These are phyloP conservation scores for Hypoxylon sp. DNA, from an alignment of 2,329 filamentous ascomycete species.

Conservation along the genomic window DNA sequence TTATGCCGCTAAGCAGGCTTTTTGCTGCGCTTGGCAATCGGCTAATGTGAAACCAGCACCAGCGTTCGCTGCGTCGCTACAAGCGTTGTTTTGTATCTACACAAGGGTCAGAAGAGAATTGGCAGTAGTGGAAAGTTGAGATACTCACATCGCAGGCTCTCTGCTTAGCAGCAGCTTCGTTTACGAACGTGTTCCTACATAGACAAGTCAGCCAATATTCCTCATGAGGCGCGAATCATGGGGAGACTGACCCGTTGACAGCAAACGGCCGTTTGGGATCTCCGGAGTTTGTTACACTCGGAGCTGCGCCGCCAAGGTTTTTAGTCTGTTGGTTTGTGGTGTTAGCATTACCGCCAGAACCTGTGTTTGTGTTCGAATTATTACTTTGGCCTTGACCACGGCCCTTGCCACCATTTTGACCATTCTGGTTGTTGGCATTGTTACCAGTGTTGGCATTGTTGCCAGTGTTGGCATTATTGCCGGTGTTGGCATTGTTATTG, in stretches of 20 bases:
- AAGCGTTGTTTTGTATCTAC: constrained; percentile 72
- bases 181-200: constrained; percentile 66
- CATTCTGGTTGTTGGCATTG: constrained; percentile 36
- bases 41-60: constrained; percentile 61
- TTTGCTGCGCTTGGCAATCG: constrained; percentile 69
- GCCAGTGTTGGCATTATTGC: constrained; percentile 47
- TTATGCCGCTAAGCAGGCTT: constrained; percentile 45
- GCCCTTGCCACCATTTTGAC: constrained; percentile 41
- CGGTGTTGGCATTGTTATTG: constrained; percentile 35
- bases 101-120: constrained; percentile 3
- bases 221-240: constrained; percentile 60
- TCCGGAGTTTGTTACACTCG: constrained; percentile 47
- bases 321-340: constrained; percentile 39
- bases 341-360: constrained; percentile 42
- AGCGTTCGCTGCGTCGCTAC: constrained; percentile 69
- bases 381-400: constrained; percentile 43
- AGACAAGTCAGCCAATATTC: constrained; percentile 55
- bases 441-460: constrained; percentile 46
- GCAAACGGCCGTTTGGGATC: constrained; percentile 65
- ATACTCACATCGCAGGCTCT: constrained; percentile 67
- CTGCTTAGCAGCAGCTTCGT: constrained; percentile 68
- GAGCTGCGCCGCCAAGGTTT: constrained; percentile 48
- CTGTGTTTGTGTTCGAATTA: constrained; percentile 36
- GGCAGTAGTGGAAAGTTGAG: not conserved
- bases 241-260: constrained; percentile 62